phyloP scores from a whole-genome alignment of 2,329 filamentous ascomycete genomes.

The Talaromyces sp. region DNA sequence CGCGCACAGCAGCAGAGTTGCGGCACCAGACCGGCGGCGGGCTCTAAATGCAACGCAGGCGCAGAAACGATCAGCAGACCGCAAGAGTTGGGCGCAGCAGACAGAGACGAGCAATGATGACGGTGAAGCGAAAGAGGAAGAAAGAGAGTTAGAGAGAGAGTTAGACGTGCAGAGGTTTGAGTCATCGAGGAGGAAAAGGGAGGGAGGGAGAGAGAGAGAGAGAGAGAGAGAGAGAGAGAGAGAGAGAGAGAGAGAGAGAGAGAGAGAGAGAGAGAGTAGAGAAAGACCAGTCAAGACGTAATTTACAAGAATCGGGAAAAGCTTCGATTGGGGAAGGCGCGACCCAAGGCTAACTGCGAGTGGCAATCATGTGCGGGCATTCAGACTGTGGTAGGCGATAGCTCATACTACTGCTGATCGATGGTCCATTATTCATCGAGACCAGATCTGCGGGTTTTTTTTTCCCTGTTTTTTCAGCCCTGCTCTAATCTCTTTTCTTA shows the following conservation, averaged over 20 bases:
- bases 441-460: not conserved
- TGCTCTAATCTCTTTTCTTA: not conserved
- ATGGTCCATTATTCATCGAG: not conserved
- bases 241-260: not conserved
- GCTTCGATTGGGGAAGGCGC: not conserved
- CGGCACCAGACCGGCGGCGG: not conserved
- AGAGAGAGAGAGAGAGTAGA: not conserved
- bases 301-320: not conserved
- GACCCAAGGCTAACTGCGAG: not conserved
- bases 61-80: not conserved
- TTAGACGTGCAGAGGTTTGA: not conserved
- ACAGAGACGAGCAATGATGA: not conserved
- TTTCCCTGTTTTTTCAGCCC: too few species aligned
- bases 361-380: constrained; percentile 4
- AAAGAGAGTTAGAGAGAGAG: not conserved
- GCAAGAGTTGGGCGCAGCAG: not conserved
- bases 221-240: not conserved
- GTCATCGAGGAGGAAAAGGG: not conserved
- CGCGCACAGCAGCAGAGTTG: not conserved
- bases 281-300: not conserved
- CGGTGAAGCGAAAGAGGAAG: not conserved
- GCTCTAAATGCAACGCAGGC: not conserved
- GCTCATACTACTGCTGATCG: too few species aligned
- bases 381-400: too few species aligned
- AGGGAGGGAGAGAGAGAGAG: too few species aligned